Base-by-base conservation (phyloP, 1,139 yeast species). In the Neolecta irregularis region DNA sequence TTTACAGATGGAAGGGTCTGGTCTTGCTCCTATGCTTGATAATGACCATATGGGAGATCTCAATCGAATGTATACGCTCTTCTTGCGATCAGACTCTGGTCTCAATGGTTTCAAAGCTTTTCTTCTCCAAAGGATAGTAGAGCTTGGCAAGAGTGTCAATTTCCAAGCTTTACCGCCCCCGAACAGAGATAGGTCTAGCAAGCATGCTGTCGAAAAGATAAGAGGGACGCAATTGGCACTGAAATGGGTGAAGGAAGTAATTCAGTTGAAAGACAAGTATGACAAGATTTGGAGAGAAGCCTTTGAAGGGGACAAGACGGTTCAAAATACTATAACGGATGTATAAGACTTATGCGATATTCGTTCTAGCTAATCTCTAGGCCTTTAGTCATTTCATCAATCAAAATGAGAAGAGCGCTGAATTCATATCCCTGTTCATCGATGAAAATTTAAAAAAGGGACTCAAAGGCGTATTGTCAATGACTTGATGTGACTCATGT, bases 381-480 rank as follows among this genome's bases (percentile, higher is more conserved):
- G 69, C 83, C 0, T 69, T 80, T 49, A 62, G 74, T 11, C 69
- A 65, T 17, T 71, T 75, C 47, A 60, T 83, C 26, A 79, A 78
- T 49, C 52, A 58, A 28, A 65, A 68, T 34, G 51, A 58, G 2
- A 71, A 70, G 46, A 69, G 78, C 0, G 68, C 92, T 1, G 95
- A 85, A 49, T 67, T 66, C 42, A 55, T 85, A 30, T 77, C 93
- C 0, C 56, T 77, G 5, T 83, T 66, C 53, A 68, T 85, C 54
- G 95, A 85, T 53, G 74, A 69, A 41, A 62, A 64, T 43, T 70
- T 74, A 49, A 77, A 72, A 53, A 79, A 70, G 49, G 61, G 73
- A 2, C 56, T 65, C 19, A 74, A 67, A 44, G 62, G 65, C 9
- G 25, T 32, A 32, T 32, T 17, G n/a, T 16, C 16, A 8, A n/a